Evolutionary conservation across 2,329 filamentous ascomycete species (phyloP).

Genomic region (Sporothrix pseudoabietina): DNA sequence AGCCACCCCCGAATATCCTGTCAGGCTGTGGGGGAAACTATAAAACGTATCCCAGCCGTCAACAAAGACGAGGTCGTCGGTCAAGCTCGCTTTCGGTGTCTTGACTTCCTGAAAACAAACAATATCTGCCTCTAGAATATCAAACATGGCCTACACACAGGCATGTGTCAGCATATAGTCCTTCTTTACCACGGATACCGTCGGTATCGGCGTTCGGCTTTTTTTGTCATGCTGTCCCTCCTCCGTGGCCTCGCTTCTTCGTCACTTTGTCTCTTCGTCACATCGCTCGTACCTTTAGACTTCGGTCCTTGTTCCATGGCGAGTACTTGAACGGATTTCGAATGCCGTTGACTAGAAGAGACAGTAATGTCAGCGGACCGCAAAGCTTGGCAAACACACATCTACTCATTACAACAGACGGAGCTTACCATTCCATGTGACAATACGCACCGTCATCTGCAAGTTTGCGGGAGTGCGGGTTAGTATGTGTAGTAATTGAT

Average conservation of each 20-base stretch:
- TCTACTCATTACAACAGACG: background rate
- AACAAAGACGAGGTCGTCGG: slow-evolving; percentile 93
- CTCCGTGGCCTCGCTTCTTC: background rate
- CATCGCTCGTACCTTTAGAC: slow-evolving; percentile 62
- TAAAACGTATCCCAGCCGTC: slow-evolving; percentile 97
- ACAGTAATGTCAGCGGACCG: slow-evolving; percentile 36
- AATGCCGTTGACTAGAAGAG: slow-evolving; percentile 64
- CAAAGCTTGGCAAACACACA: slow-evolving; percentile 21
- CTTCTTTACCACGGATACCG: background rate
- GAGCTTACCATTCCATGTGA: slow-evolving; percentile 75
- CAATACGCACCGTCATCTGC: slow-evolving; percentile 74
- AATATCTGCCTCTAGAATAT: slow-evolving; percentile 87
- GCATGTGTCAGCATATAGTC: background rate
- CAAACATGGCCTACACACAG: slow-evolving; percentile 76
- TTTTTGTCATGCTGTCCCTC: too few species aligned
- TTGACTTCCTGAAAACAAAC: slow-evolving; percentile 95
- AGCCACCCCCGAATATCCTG: slow-evolving; percentile 93
- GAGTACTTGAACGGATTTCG: slow-evolving; percentile 82
- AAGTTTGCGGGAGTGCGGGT: background rate
- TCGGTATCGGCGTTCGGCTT: background rate
- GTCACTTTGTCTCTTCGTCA: background rate
- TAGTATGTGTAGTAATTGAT: slow-evolving; percentile 9
- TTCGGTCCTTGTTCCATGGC: slow-evolving; percentile 73
- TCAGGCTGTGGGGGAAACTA: slow-evolving; percentile 89
- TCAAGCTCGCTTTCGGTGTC: slow-evolving; percentile 88